Evolutionary conservation across 768 basidiomycete species (phyloP), one percentile per base, ranked within the genome.

Genomic region (Lactifluus volemus): DNA sequence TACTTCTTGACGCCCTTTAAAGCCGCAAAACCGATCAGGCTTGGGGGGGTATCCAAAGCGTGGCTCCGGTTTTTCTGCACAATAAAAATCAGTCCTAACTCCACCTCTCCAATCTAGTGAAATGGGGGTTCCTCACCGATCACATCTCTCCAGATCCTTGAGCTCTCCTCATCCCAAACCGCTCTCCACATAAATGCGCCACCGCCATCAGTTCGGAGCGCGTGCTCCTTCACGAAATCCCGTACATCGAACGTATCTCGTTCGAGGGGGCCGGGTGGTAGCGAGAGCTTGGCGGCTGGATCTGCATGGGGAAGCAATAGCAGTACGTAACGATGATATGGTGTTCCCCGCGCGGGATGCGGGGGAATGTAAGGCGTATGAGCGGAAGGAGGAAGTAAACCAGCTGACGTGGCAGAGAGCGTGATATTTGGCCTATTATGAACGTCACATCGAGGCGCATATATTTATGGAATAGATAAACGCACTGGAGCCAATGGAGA

Each of bases 361-460:
- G 95, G 97, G 5, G 96, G 89, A 64, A 95, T 77, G 72, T 95
- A 98, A 29, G 75, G 74, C 6, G 87, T 88, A 70, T 89, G 88
- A 1, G 77, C 72, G 63, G 79, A 68, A 41, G 77, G 68, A 54
- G 83, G 71, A 50, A 76, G 76, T 12, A 65, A 69, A 58, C 67
- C 74, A 45, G 72, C 67, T 69, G 77, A 75, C n/a, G 75, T 76
- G 1, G 82, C 83, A 51, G 85, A 86, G 60, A 98, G 81, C 2
- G 85, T 77, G 60, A 97, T 80, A 71, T 96, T 94, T 38, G 91
- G 90, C 65, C 91, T 92, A 53, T 25, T 29, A 39, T 55, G 42
- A 41, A 61, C 44, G 56, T 44, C 60, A 63, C 36, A 21, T 65
- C 50, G 42, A 65, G 48, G 55, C 66, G 55, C 51, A 64, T 58